phyloP scores from a whole-genome alignment of 331 rosid genomes.

The Ulmus americana region DNA sequence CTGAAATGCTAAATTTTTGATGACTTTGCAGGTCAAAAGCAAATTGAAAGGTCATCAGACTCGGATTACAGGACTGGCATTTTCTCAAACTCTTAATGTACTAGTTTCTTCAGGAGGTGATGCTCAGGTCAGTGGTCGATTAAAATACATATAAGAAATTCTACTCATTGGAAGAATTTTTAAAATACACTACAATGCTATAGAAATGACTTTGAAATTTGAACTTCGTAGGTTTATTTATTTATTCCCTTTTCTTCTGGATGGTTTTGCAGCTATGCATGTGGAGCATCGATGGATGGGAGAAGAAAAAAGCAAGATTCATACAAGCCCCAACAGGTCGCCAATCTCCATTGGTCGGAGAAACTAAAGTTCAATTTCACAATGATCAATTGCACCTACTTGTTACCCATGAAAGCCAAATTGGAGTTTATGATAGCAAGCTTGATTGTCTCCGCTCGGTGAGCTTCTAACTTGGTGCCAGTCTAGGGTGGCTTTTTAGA shows the following conservation, averaged over 20 bases:
- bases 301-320: conserved; percentile 40
- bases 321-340: conserved; percentile 39
- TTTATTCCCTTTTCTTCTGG: neutral
- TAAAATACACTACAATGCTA: neutral
- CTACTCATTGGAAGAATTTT: neutral
- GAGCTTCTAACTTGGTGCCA: conserved; percentile 15
- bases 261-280: conserved; percentile 28
- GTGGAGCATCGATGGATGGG: conserved; percentile 49
- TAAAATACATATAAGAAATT: neutral
- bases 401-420: conserved; percentile 44
- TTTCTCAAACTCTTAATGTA: conserved; percentile 33
- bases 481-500: too few species aligned
- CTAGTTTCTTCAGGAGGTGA: conserved; percentile 43
- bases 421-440: conserved; percentile 36
- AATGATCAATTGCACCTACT: conserved; percentile 36
- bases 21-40: conserved; percentile 31
- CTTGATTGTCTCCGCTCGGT: conserved; percentile 37
- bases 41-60: conserved; percentile 45
- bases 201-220: too few species aligned
- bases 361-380: conserved; percentile 44
- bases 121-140: conserved; percentile 30
- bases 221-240: too few species aligned
- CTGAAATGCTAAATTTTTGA: conserved; percentile 8
- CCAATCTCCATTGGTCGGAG: conserved; percentile 37
- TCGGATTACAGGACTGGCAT: conserved; percentile 42